A percentile compares a stretch with the other conserved stretches of the same genome.
These are phyloP conservation scores for Phytophthora podocarpi DNA, from an alignment of 352 stramenopile genomes.

Conservation along the genomic window DNA sequence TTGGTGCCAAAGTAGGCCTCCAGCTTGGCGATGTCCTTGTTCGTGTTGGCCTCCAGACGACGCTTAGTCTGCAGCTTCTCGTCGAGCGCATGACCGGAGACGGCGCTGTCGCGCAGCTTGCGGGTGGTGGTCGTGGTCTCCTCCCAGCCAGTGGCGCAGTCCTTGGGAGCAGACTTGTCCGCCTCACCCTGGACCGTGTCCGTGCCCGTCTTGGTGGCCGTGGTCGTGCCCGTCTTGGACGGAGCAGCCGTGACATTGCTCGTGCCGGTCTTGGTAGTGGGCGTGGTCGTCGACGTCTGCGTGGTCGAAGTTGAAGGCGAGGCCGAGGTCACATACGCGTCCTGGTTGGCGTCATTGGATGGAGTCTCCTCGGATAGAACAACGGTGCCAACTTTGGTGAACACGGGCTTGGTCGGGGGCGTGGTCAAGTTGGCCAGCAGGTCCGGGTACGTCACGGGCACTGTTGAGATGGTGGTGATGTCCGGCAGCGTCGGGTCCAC, in stretches of 20 bases:
- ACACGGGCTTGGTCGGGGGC: constrained; percentile 21
- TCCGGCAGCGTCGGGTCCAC: constrained; percentile 34
- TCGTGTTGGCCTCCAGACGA: constrained; percentile 8
- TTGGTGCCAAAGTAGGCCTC: constrained; percentile 30
- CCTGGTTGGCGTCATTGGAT: constrained; percentile 16
- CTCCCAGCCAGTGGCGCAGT: constrained; percentile 31
- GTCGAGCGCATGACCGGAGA: neutral
- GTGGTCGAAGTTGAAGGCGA: too few relatives aligned
- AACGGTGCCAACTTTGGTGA: constrained; percentile 25
- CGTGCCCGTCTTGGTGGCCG: constrained; percentile 8
- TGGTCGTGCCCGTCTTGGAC: constrained; percentile 7
- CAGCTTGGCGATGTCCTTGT: constrained; percentile 33
- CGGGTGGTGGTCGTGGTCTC: neutral
- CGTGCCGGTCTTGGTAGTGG: constrained; percentile 13
- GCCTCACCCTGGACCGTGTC: too few relatives aligned
- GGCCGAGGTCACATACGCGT: too few relatives aligned
- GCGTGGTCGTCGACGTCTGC: constrained; percentile 1
- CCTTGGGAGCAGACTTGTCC: too few relatives aligned
- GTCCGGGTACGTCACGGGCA: constrained; percentile 15
- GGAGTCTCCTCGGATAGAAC: too few relatives aligned
- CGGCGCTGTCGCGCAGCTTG: constrained; percentile 8
- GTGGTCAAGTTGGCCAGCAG: constrained; percentile 23
- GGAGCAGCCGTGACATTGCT: neutral
- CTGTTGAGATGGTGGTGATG: constrained; percentile 26
- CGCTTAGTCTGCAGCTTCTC: constrained; percentile 18